Evolutionary conservation across 2,329 filamentous ascomycete genomes (phyloP).

Genomic region (Acarospora socialis): DNA sequence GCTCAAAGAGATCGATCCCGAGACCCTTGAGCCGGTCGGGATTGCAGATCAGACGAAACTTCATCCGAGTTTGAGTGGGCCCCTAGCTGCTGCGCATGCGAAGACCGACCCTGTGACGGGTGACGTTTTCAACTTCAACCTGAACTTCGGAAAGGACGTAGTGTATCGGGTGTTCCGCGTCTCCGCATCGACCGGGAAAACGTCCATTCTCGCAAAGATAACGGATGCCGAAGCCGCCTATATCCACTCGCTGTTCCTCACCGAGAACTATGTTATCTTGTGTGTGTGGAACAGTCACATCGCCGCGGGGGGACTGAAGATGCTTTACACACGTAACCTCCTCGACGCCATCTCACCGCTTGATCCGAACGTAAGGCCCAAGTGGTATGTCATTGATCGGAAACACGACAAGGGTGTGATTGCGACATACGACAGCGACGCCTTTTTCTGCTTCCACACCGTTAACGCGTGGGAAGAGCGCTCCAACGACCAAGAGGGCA

Average conservation of each 20-base stretch:
- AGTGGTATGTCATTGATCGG: slow-evolving; percentile 30
- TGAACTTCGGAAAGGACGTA: slow-evolving; percentile 21
- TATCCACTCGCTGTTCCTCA: slow-evolving; percentile 30
- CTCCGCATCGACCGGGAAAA: slow-evolving; percentile 24
- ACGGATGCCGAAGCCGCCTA: slow-evolving; percentile 22
- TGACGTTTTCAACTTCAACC: slow-evolving; percentile 31
- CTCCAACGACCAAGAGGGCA: slow-evolving; percentile 5
- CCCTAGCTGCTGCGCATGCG: slow-evolving; percentile 26
- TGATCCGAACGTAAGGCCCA: slow-evolving; percentile 21
- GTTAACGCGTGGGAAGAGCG: slow-evolving; percentile 29
- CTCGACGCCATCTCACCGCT: slow-evolving; percentile 26
- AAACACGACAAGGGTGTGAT: slow-evolving; percentile 23
- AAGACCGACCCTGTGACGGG: slow-evolving; percentile 27
- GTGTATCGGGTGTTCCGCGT: slow-evolving; percentile 28
- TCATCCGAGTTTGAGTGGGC: slow-evolving; percentile 27
- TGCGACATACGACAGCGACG: slow-evolving; percentile 24
- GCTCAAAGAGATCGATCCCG: slow-evolving; percentile 25
- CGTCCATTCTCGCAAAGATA: slow-evolving; percentile 26
- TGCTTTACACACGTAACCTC: slow-evolving; percentile 27
- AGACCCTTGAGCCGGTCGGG: slow-evolving; percentile 28
- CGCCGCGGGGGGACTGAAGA: slow-evolving; percentile 20
- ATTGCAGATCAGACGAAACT: slow-evolving; percentile 21
- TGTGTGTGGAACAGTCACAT: slow-evolving; percentile 29
- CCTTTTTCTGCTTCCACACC: slow-evolving; percentile 30
- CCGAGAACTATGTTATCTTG: slow-evolving; percentile 26